Conservation (phyloP, 805 yeast species). For the Grigorovia humatica region DNA sequence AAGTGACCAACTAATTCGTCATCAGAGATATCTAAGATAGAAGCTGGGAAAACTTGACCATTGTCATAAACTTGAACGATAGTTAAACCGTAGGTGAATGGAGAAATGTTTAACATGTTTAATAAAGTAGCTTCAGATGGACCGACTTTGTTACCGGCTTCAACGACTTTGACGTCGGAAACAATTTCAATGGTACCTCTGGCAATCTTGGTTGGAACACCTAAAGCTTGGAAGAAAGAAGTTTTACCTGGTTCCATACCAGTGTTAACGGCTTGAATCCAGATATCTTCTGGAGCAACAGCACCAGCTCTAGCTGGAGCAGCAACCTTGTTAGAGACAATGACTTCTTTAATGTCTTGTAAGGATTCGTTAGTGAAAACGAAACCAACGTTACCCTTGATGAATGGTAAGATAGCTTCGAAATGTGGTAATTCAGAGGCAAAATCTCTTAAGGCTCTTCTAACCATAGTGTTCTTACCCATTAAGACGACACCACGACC, state of each 20-base stretch:
- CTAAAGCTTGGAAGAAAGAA: slow-evolving; percentile 99
- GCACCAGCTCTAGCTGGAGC: slow-evolving; percentile 99
- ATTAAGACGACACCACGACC: slow-evolving; percentile 89
- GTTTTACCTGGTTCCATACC: slow-evolving; percentile 99
- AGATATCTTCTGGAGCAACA: slow-evolving; percentile 94
- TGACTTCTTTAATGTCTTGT: slow-evolving; percentile 80
- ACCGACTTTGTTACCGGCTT: slow-evolving; percentile 82
- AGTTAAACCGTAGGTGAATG: slow-evolving; percentile 97
- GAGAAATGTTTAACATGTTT: slow-evolving; percentile 99
- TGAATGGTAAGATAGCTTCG: slow-evolving; percentile 89
- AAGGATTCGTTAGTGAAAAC: slow-evolving; percentile 96
- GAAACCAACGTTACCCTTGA: slow-evolving; percentile 99
- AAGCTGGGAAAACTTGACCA: slow-evolving; percentile 95
- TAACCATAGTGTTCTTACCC: slow-evolving; percentile 99
- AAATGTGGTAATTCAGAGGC: slow-evolving; percentile 86
- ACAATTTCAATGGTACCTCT: slow-evolving; percentile 99
- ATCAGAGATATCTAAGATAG: slow-evolving; percentile 96
- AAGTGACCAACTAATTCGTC: slow-evolving; percentile 91
- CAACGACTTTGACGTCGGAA: slow-evolving; percentile 91
- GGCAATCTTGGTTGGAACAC: slow-evolving; percentile 99
- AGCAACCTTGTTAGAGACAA: slow-evolving; percentile 90
- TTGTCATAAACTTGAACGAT: slow-evolving; percentile 96
- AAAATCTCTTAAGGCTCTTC: slow-evolving; percentile 98
- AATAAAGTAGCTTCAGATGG: slow-evolving; percentile 97
- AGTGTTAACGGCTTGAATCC: slow-evolving; percentile 98